Conservation (phyloP, 305 asterid genomes). For the Fraxinus baroniana region DNA sequence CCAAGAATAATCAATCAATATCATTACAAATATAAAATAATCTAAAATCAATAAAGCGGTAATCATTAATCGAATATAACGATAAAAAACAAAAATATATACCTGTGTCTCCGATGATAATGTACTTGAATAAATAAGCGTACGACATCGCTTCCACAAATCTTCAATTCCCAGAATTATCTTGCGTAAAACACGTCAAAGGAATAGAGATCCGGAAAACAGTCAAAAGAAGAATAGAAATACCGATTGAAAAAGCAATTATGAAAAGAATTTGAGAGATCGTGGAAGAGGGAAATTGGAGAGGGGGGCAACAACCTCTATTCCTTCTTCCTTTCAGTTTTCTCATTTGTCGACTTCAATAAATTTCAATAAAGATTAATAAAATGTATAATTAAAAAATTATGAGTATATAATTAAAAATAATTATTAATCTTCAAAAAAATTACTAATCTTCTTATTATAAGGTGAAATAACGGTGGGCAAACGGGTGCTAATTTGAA, state of each 20-base stretch:
- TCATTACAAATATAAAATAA: background rate
- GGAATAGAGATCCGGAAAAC: background rate
- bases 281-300: background rate
- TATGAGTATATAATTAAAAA: too few relatives aligned
- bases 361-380: too few relatives aligned
- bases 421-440: too few relatives aligned
- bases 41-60: background rate
- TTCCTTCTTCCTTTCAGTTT: background rate
- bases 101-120: constrained; percentile 86
- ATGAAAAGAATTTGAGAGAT: background rate
- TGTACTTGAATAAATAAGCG: constrained; percentile 81
- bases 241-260: background rate
- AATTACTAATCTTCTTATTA: too few relatives aligned
- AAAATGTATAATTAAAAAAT: too few relatives aligned
- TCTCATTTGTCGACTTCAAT: background rate
- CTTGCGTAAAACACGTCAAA: background rate
- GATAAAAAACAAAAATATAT: background rate
- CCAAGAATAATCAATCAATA: background rate
- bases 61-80: background rate
- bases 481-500: too few relatives aligned
- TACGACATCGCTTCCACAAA: constrained; percentile 55
- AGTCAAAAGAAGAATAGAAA: background rate
- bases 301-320: background rate
- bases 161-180: background rate
- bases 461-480: too few relatives aligned